Conservation (phyloP, 805 yeast genomes). For the Ogataea angusta region DNA sequence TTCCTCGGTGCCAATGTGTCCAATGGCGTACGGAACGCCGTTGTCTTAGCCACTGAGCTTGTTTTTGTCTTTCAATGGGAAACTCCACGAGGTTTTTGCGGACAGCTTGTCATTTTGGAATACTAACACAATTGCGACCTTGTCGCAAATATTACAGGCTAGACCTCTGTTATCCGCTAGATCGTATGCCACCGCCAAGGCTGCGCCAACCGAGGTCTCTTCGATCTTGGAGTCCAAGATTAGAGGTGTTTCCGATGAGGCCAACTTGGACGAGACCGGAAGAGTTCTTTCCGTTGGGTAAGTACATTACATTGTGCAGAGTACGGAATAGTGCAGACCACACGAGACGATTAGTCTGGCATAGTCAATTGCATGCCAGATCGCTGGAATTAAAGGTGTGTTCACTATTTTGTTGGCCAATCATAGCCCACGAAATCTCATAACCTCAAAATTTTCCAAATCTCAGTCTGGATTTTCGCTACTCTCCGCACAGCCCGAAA, state of each 20-base stretch:
- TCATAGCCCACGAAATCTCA: constrained; percentile 26
- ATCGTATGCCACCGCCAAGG: constrained; percentile 93
- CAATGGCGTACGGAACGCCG: constrained; percentile 1
- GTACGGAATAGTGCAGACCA: background rate
- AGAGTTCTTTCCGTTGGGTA: constrained; percentile 97
- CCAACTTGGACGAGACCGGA: constrained; percentile 98
- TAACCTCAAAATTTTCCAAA: constrained; percentile 20
- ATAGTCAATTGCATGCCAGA: constrained; percentile 1
- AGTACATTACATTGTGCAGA: constrained; percentile 33
- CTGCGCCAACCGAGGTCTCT: constrained; percentile 99
- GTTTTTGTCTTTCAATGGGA: background rate
- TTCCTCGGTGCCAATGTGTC: constrained; percentile 2
- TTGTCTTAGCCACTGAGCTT: background rate
- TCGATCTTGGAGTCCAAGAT: constrained; percentile 98
- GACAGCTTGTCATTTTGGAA: background rate
- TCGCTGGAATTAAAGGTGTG: constrained; percentile 1
- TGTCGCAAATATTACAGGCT: constrained; percentile 42
- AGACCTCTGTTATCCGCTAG: constrained; percentile 66
- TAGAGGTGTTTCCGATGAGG: constrained; percentile 98
- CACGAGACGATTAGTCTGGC: background rate
- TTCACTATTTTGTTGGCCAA: constrained; percentile 22
- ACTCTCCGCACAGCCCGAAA: constrained; percentile 9
- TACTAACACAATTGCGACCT: constrained; percentile 19
- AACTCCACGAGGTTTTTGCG: background rate
- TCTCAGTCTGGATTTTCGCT: background rate